phyloP scores from a whole-genome alignment of 352 stramenopile species.

The Globisporangium abappressorium region DNA sequence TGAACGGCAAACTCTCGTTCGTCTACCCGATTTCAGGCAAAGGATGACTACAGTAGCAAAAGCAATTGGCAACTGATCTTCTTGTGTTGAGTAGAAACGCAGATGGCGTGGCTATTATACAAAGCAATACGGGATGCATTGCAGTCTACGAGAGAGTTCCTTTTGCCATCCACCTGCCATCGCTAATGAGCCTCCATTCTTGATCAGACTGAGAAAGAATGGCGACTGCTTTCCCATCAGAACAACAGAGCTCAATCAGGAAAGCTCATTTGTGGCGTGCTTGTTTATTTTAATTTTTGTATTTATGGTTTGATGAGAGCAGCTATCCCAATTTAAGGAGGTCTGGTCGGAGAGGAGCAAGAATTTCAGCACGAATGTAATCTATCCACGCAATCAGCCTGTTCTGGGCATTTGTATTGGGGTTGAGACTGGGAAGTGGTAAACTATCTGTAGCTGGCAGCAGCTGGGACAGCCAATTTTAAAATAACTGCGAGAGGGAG shows the following conservation, averaged over 20 bases:
- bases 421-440: neutral
- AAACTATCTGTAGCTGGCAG: neutral
- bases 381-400: neutral
- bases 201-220: no score
- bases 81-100: neutral
- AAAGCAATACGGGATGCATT: neutral
- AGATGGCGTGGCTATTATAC: neutral
- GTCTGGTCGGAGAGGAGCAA: neutral
- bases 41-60: no score
- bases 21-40: no score
- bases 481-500: constrained; percentile 4
- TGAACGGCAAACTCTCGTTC: no score
- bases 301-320: neutral
- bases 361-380: constrained; percentile 1
- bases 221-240: no score
- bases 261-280: no score
- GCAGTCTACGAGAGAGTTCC: neutral
- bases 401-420: neutral
- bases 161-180: no score
- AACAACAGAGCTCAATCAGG: no score
- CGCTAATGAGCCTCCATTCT: no score
- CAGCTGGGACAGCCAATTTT: constrained; percentile 5
- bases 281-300: neutral
- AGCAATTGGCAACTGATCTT: no score
- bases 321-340: neutral